Conservation (phyloP, 163 green algal genomes). For the Chlorella variabilis region DNA sequence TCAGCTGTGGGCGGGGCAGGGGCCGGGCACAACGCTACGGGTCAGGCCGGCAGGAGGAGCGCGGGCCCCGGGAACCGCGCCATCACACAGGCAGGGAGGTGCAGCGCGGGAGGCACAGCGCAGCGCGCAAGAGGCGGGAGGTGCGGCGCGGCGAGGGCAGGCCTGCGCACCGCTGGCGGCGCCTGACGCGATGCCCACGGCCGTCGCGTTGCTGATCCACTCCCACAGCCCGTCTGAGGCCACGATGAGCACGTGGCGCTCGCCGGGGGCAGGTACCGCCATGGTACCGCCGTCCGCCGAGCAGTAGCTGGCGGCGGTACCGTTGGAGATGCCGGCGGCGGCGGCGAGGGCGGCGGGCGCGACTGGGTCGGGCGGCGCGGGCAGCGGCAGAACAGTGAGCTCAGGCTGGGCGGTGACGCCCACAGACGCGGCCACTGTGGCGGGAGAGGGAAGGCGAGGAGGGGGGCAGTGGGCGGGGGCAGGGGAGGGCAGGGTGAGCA, state of each 20-base stretch:
- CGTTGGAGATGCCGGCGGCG: background rate
- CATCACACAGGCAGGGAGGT: too few species aligned
- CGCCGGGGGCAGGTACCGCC: too few species aligned
- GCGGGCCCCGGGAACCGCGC: background rate
- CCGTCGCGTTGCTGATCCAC: conserved; percentile 89
- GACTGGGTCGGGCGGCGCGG: background rate
- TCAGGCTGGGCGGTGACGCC: conserved; percentile 76
- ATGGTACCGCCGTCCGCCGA: background rate
- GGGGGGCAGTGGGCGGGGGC: background rate
- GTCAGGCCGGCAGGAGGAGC: background rate
- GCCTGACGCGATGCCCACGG: conserved; percentile 73
- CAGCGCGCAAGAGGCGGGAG: background rate
- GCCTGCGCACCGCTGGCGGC: background rate
- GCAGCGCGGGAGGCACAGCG: too few species aligned
- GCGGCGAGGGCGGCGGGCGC: background rate
- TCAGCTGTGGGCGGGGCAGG: conserved; percentile 8
- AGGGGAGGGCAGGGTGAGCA: background rate
- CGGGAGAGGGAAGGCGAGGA: too few species aligned
- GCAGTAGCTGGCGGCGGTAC: background rate
- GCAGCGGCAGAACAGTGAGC: conserved; percentile 29
- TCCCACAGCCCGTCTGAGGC: conserved; percentile 96
- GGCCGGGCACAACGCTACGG: background rate
- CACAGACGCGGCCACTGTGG: conserved; percentile 77
- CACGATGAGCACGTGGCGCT: conserved; percentile 81
- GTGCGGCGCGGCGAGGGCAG: too few species aligned